phyloP scores from a whole-genome alignment of 2,329 filamentous ascomycete species.

The Fusarium sp. region DNA sequence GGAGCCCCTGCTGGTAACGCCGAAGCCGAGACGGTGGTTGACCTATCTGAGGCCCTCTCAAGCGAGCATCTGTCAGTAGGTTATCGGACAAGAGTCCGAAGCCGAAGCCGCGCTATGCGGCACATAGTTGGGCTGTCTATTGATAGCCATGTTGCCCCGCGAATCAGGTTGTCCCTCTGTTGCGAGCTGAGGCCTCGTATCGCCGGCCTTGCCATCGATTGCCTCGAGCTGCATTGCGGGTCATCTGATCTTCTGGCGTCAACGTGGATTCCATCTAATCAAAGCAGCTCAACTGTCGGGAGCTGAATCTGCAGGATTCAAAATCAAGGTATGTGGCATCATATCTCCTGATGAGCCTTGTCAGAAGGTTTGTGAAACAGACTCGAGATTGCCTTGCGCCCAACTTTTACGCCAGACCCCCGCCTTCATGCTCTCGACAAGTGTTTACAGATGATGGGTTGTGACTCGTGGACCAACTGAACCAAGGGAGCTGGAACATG shows the following conservation, averaged over 20 bases:
- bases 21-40: background rate
- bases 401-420: background rate
- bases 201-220: background rate
- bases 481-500: background rate
- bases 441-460: constrained; percentile 6
- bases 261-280: constrained; percentile 11
- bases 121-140: background rate
- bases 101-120: constrained; percentile 1
- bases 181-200: background rate
- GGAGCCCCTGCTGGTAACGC: background rate
- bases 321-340: background rate
- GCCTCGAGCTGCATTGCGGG: background rate
- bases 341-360: background rate
- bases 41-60: background rate
- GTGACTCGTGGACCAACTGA: background rate
- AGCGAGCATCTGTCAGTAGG: background rate
- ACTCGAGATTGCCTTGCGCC: background rate
- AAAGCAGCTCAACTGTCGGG: background rate
- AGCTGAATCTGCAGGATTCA: constrained; percentile 1
- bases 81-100: background rate
- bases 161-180: background rate
- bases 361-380: constrained; percentile 16
- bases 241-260: constrained; percentile 28
- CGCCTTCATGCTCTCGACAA: constrained; percentile 5
- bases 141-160: background rate